Percentiles rank a stretch among this genome's conserved stretches.
phyloP scores from a whole-genome alignment of 1,139 yeast species.

The Pichia sp. region DNA sequence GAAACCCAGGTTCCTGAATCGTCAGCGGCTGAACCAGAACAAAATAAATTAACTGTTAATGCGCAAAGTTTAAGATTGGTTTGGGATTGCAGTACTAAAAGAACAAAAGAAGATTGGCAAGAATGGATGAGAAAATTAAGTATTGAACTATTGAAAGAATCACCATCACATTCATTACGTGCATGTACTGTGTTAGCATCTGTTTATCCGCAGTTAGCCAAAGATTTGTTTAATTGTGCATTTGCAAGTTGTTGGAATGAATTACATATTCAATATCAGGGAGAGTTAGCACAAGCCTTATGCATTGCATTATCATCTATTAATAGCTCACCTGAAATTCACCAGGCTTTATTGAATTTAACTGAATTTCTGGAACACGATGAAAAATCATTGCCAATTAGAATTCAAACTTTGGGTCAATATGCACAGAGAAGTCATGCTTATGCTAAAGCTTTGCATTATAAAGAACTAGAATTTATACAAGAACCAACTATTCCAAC shows the following conservation, averaged over 20 bases:
- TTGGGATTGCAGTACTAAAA: slow-evolving; percentile 88
- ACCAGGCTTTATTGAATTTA: slow-evolving; percentile 78
- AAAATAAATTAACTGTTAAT: slow-evolving; percentile 74
- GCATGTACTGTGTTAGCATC: slow-evolving; percentile 92
- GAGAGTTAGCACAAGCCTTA: slow-evolving; percentile 78
- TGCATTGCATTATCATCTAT: slow-evolving; percentile 86
- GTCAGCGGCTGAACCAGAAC: slow-evolving; percentile 43
- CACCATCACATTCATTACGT: slow-evolving; percentile 91
- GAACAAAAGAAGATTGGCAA: slow-evolving; percentile 95
- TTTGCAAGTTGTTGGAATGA: slow-evolving; percentile 97
- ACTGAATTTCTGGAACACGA: slow-evolving; percentile 99
- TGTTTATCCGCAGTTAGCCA: slow-evolving; percentile 82
- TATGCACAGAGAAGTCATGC: slow-evolving; percentile 97
- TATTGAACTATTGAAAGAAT: slow-evolving; percentile 80
- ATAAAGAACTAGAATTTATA: slow-evolving; percentile 89
- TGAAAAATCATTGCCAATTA: slow-evolving; percentile 87
- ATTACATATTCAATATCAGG: slow-evolving; percentile 85
- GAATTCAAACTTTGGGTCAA: slow-evolving; percentile 81
- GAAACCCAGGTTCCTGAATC: slow-evolving; percentile 49
- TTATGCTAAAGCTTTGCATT: slow-evolving; percentile 93
- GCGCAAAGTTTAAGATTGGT: slow-evolving; percentile 71
- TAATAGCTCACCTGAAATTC: slow-evolving; percentile 92
- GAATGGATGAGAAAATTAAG: slow-evolving; percentile 92
- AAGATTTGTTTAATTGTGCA: slow-evolving; percentile 88
- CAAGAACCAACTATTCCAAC: slow-evolving; percentile 91